Evolutionary conservation across 352 stramenopile genomes (phyloP), one percentile per base, ranked within the genome.

Genomic region (Sclerospora graminicola): DNA sequence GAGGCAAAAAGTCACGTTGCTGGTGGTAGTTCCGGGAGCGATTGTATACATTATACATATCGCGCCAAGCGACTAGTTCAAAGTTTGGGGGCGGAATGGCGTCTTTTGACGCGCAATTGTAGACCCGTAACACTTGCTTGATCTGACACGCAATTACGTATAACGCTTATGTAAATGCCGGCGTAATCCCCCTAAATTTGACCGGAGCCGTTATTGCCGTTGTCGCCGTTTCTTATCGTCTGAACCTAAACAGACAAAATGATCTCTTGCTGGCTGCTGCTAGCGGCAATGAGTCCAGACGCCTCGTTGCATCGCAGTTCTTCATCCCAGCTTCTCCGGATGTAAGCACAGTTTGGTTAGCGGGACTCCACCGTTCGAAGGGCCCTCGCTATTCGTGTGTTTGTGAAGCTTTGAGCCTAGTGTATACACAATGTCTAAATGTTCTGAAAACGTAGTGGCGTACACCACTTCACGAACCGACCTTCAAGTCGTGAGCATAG

Each of bases 401-500:
- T n/a, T n/a, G n/a, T n/a, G n/a, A n/a, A n/a, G n/a, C n/a, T n/a
- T 27, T 18, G n/a, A 8, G n/a, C 3, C 20, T 3, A 48, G 46
- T 52, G 19, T 37, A n/a, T 47, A 56, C 52, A 56, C 46, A 47
- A 49, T n/a, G n/a, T 47, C 11, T 47, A 60, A 21, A 15, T 6
- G 21, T 20, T 9, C 5, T 14, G 11, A 40, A 53, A 18, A 52
- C 55, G 32, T 31, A 18, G 10, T 30, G 5, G 21, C 42, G 46
- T 56, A 27, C 24, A 5, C 4, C 27, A 55, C 51, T 42, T 44
- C 14, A 41, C 36, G 8, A 26, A 21, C 23, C 40, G 23, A 50
- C 41, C 54, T 61, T 61, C 56, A 65, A 65, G 36, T 63, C 32
- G 14, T 9, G 24, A n/a, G n/a, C 14, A 63, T 63, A 63, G 39